Evolutionary conservation across 2,329 filamentous ascomycete species (phyloP), one percentile per base, ranked within the genome.

Genomic region (Fusarium penzigii): DNA sequence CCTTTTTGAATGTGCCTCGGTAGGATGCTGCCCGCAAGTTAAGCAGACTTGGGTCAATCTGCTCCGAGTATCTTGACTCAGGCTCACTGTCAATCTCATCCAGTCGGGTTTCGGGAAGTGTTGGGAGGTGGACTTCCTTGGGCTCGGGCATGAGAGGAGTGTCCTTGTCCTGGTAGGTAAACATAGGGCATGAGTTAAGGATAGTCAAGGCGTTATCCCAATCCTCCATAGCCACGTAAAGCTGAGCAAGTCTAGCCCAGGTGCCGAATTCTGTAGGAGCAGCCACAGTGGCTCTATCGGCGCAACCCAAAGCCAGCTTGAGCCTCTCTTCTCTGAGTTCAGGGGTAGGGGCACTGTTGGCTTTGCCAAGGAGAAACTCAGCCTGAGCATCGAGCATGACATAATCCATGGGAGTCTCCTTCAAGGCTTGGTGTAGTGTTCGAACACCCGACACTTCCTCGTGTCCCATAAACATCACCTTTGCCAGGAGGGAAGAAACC

Each of bases 91-190:
- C 93, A 61, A 99, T 96, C 68, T 99, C 94, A 63, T 99, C 94
- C 48, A 97, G 84, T 52, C 92, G 85, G 16, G 90, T 96, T 71
- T 97, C 94, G 1, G 89, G 82, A 47, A 97, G 80, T 14, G 93
- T 89, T 0, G 94, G 94, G 13, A 99, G 82, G 62, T 89, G 85
- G 40, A 97, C 89, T 50, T 92, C 89, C 64, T 89, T 88, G 0
- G 94, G 92, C 67, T 96, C 92, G 1, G 94, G 94, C 88, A 97
- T 93, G 53, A 94, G 76, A 4, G 94, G 94, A 6, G 92, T 88
- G 70, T 99, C 94, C 72, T 97, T 97, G 73, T 99, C 94, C 72
- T 97, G 94, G 72, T 99, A 97, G 7, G 94, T 99, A 72, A 99
- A 99, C 94, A 99, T 99, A 9, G 94, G 94, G 71, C 94, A 99